Base-by-base conservation (phyloP, 2,329 filamentous ascomycete species). In the Apiospora hydei region DNA sequence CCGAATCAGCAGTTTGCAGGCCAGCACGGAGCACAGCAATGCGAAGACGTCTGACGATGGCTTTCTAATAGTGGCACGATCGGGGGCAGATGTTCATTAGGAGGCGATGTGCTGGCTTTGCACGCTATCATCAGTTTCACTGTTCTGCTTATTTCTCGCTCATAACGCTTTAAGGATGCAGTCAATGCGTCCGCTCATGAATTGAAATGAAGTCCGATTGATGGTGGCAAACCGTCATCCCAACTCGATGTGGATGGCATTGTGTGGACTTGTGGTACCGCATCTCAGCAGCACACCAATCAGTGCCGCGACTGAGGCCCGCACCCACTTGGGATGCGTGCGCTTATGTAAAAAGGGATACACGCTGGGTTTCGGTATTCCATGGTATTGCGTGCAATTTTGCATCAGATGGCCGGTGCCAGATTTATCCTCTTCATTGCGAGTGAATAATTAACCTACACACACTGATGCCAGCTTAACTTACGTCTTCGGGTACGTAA, bases 1-100 rank as follows among this genome's bases (percentile, higher is more conserved):
- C 66, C 66, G 66, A 68, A 68, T 68, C 66, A 68, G 66, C 66
- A 68, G 66, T 46, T 68, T 68, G 41, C 44, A 68, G 66, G 10
- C 6, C 66, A 46, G 66, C 66, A 68, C 66, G 66, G 66, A 47
- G 66, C 66, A 68, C 66, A 68, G 44, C 10, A 46, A 68, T 47
- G 66, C 41, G 66, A 46, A 34, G 41, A 68, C 34, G 57, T 64
- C 66, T 30, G 66, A 47, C 66, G 66, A 68, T 47, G 41, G n/a
- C 18, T 38, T 41, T 64, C n/a, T 41, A 41, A n/a, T 64, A 41
- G 57, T 64, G 57, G 57, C 57, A 64, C 57, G 57, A 64, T 64
- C 14, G 10, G 21, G 41, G 57, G 30, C 34, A 24, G 57, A 64
- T 64, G n/a, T 41, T 64, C 30, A 41, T n/a, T 64, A 64, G 34